Evolutionary conservation across 2,329 filamentous ascomycete species (phyloP).

Genomic region (Sclerotiophoma versabilis): DNA sequence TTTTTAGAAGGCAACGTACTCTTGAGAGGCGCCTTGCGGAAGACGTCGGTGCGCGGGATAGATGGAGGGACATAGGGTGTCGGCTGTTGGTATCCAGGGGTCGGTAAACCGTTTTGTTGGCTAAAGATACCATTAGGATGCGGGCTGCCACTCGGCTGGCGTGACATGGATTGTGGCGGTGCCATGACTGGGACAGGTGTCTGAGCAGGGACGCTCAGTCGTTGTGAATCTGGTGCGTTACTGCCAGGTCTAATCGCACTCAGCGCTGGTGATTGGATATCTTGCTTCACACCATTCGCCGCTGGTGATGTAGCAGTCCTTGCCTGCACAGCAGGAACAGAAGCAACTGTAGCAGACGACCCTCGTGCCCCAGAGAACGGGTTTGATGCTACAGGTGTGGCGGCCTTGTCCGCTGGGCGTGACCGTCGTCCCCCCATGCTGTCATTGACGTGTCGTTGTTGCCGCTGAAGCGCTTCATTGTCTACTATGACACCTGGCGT

Average conservation of each 20-base stretch:
- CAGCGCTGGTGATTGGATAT: conserved; percentile 55
- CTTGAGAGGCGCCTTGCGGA: conserved; percentile 51
- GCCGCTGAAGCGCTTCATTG: conserved; percentile 60
- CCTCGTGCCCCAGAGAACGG: conserved; percentile 39
- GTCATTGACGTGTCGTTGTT: conserved; percentile 60
- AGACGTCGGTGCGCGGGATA: conserved; percentile 39
- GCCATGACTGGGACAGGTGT: conserved; percentile 48
- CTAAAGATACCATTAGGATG: conserved; percentile 45
- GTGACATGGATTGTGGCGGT: conserved; percentile 48
- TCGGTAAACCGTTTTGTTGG: conserved; percentile 34
- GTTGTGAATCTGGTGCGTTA: conserved; percentile 43
- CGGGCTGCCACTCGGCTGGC: conserved; percentile 52
- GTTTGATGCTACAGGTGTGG: conserved; percentile 36
- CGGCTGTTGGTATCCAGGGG: conserved; percentile 41
- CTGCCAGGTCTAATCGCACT: conserved; percentile 48
- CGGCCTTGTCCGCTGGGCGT: conserved; percentile 36
- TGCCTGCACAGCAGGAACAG: conserved; percentile 26
- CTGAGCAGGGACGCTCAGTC: conserved; percentile 39
- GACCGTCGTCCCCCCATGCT: conserved; percentile 54
- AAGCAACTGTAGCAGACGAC: conserved; percentile 28
- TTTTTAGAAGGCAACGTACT: conserved; percentile 48
- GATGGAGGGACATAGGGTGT: conserved; percentile 41
- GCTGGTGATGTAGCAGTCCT: conserved; percentile 47
- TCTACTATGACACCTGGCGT: conserved; percentile 62
- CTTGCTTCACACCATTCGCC: conserved; percentile 47